Conservation (phyloP, 2,329 filamentous ascomycete species). For the Verticillium albo-atrum region DNA sequence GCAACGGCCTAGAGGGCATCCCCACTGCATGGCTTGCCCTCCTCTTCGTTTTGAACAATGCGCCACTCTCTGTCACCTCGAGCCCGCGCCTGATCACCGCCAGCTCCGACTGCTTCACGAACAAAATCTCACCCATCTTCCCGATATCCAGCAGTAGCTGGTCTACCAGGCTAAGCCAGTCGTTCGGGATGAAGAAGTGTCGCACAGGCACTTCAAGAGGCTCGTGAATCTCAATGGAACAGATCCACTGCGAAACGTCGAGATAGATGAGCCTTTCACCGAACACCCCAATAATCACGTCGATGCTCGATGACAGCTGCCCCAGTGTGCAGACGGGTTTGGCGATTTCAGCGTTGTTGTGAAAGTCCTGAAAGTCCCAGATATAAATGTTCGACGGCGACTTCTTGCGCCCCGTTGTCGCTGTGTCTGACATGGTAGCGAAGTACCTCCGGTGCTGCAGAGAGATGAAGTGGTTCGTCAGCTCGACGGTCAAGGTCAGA, state of each 20-base stretch:
- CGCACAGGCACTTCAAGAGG: conserved; percentile 1
- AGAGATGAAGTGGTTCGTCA: too few species aligned
- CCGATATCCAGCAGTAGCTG: conserved; percentile 7
- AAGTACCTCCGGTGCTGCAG: too few species aligned
- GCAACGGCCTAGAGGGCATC: too few species aligned
- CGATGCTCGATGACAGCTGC: not conserved
- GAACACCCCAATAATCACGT: not conserved
- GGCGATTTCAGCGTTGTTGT: too few species aligned
- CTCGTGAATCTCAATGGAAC: not conserved
- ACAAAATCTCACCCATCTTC: conserved; percentile 9
- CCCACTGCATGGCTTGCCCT: too few species aligned
- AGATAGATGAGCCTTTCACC: conserved; percentile 5
- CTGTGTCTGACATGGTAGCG: too few species aligned
- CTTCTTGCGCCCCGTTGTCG: too few species aligned
- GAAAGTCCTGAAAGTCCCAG: too few species aligned
- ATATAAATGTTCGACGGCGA: too few species aligned
- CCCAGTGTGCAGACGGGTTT: not conserved
- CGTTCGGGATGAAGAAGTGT: conserved; percentile 18
- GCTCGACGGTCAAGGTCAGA: too few species aligned
- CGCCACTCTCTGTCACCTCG: conserved; percentile 11
- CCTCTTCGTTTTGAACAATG: conserved; percentile 3
- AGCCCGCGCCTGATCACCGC: conserved; percentile 15
- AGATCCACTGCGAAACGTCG: conserved; percentile 6
- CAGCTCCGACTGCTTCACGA: conserved; percentile 9
- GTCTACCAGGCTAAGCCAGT: conserved; percentile 12